phyloP scores from a whole-genome alignment of 805 yeast genomes.

The Metschnikowia kofuensis region DNA sequence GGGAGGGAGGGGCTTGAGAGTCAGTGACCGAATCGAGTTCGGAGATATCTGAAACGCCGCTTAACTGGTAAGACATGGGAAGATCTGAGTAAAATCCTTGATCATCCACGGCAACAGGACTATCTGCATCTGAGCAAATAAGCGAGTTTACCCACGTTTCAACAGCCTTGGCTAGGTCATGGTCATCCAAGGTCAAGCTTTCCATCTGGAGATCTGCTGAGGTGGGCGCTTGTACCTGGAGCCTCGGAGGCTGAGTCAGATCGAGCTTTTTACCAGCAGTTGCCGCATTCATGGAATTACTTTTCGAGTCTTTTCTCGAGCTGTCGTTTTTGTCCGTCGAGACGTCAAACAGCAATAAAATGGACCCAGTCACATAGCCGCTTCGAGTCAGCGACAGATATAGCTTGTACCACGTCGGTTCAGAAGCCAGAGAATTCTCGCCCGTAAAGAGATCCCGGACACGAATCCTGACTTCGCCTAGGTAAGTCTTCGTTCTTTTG shows the following conservation, averaged over 20 bases:
- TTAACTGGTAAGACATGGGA: conserved; percentile 13
- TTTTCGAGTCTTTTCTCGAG: neutral
- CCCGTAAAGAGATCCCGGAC: conserved; percentile 27
- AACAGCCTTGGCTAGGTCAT: conserved; percentile 10
- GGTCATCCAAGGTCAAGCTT: conserved; percentile 2
- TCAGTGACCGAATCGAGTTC: conserved; percentile 30
- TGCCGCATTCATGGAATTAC: neutral
- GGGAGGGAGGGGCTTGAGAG: neutral
- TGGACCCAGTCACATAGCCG: conserved; percentile 48
- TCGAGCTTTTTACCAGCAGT: neutral
- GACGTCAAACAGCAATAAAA: conserved; percentile 43
- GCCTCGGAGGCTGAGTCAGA: neutral
- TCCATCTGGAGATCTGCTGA: conserved; percentile 7
- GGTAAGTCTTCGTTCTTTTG: conserved; percentile 32
- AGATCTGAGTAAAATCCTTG: conserved; percentile 39
- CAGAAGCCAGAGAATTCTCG: conserved; percentile 20
- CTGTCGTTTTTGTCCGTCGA: conserved; percentile 21
- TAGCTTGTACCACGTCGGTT: conserved; percentile 45
- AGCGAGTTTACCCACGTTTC: conserved; percentile 29
- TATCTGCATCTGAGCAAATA: conserved; percentile 19
- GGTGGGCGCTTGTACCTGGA: conserved; percentile 5
- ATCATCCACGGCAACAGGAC: conserved; percentile 25
- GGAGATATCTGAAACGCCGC: conserved; percentile 24
- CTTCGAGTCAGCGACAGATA: conserved; percentile 38
- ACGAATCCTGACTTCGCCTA: conserved; percentile 38